A percentile compares a stretch with the other conserved stretches of the same genome.
Conservation (phyloP, 805 yeast species). For the Saitoella complicata region DNA sequence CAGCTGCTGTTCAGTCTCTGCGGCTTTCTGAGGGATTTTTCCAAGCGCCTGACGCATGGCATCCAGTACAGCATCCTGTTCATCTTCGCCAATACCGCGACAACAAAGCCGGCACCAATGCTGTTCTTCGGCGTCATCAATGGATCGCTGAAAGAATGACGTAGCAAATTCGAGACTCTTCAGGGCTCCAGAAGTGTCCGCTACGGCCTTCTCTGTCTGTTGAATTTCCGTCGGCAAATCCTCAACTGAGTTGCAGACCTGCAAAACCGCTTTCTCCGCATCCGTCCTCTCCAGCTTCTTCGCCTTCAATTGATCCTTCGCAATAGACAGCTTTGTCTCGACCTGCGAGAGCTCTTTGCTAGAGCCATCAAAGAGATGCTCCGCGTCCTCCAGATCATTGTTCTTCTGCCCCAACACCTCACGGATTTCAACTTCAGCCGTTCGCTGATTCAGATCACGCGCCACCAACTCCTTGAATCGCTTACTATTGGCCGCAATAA, state of each 20-base stretch:
- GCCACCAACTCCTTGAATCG: constrained; percentile 15
- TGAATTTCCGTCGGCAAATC: no score
- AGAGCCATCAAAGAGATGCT: constrained; percentile 3
- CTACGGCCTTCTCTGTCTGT: no score
- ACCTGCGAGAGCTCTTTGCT: constrained; percentile 12
- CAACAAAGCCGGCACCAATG: constrained; percentile 50
- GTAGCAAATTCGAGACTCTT: no score
- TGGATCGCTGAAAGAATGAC: no score
- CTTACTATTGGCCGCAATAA: constrained; percentile 17
- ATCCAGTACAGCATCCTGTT: constrained; percentile 15
- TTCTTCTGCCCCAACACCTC: constrained; percentile 14
- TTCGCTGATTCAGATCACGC: constrained; percentile 9
- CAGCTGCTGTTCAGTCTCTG: constrained; percentile 18
- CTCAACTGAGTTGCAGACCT: background rate
- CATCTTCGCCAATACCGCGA: constrained; percentile 34
- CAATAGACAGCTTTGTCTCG: constrained; percentile 11
- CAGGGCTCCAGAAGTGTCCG: no score
- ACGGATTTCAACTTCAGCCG: constrained; percentile 9
- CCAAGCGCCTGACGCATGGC: constrained; percentile 16
- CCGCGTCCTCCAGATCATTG: constrained; percentile 12
- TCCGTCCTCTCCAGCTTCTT: background rate
- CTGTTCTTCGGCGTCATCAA: no score
- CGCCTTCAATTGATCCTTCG: constrained; percentile 9
- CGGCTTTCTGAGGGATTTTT: constrained; percentile 7
- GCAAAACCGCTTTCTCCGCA: no score